Conservation (phyloP, 208 protist genomes). For the Acanthamoeba castellanii region DNA sequence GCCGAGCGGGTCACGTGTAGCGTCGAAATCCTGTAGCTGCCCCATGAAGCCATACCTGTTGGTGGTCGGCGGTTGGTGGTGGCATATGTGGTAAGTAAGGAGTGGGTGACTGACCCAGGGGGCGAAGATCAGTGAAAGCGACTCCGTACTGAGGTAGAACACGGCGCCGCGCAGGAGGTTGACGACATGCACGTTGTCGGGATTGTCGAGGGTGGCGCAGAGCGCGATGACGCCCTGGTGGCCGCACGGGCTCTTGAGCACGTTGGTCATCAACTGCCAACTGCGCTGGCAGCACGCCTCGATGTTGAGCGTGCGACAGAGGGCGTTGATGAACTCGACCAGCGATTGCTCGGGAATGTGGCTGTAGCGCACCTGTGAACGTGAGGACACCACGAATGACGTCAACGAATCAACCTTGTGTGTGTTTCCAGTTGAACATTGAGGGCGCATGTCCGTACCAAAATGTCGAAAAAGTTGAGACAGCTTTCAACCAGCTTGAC, state of each 20-base stretch:
- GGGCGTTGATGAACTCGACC: slow-evolving; percentile 47
- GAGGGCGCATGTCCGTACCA: slow-evolving; percentile 14
- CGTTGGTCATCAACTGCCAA: slow-evolving; percentile 76
- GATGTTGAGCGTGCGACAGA: slow-evolving; percentile 80
- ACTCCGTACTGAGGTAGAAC: slow-evolving; percentile 80
- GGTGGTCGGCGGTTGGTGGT: background rate
- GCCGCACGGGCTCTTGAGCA: slow-evolving; percentile 67
- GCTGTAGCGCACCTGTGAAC: slow-evolving; percentile 61
- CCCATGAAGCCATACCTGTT: slow-evolving; percentile 68
- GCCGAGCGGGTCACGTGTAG: slow-evolving; percentile 12
- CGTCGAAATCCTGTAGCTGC: slow-evolving; percentile 50
- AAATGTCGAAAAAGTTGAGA: slow-evolving; percentile 78
- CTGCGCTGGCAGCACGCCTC: slow-evolving; percentile 75
- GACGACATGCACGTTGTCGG: slow-evolving; percentile 66
- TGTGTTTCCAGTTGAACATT: background rate
- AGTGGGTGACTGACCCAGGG: background rate
- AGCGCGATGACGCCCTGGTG: slow-evolving; percentile 77
- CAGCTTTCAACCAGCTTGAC: slow-evolving; percentile 73
- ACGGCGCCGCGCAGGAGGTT: slow-evolving; percentile 80
- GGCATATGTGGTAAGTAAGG: background rate
- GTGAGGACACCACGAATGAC: background rate
- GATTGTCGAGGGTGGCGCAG: slow-evolving; percentile 71
- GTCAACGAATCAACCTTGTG: background rate
- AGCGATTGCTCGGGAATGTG: slow-evolving; percentile 21
- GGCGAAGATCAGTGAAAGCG: slow-evolving; percentile 18